Evolutionary conservation across 2,329 filamentous ascomycete genomes (phyloP).

Genomic region (Aspergillus intermedius): DNA sequence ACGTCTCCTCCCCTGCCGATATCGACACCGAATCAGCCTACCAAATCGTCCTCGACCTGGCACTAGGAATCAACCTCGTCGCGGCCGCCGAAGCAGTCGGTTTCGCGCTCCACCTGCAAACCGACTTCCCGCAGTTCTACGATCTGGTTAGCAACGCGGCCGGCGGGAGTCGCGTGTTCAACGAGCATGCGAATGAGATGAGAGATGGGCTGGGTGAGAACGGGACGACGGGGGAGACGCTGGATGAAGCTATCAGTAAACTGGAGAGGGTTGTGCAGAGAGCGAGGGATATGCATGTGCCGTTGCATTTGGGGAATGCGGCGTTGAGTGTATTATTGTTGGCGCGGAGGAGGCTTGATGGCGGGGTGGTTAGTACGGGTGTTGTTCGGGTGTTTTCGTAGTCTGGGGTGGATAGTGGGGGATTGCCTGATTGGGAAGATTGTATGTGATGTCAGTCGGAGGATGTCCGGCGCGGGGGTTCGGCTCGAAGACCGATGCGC

Average conservation of each 20-base stretch:
- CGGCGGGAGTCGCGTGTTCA: slow-evolving; percentile 42
- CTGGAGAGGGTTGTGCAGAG: slow-evolving; percentile 39
- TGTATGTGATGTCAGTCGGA: slow-evolving; percentile 9
- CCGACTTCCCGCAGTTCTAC: slow-evolving; percentile 41
- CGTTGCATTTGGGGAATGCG: slow-evolving; percentile 32
- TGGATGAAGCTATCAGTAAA: slow-evolving; percentile 33
- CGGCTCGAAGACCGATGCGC: neutral
- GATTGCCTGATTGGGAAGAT: neutral
- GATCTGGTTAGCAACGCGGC: slow-evolving; percentile 44
- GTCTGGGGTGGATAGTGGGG: neutral
- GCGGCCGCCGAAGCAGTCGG: slow-evolving; percentile 44
- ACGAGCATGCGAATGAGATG: slow-evolving; percentile 32
- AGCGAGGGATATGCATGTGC: slow-evolving; percentile 33
- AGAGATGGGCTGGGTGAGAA: slow-evolving; percentile 23
- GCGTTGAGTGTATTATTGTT: slow-evolving; percentile 29
- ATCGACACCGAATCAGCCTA: slow-evolving; percentile 27
- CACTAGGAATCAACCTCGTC: slow-evolving; percentile 44
- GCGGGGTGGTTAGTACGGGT: slow-evolving; percentile 23
- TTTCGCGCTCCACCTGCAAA: slow-evolving; percentile 41
- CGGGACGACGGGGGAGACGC: slow-evolving; percentile 26
- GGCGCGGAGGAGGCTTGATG: slow-evolving; percentile 26
- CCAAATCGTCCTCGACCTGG: slow-evolving; percentile 38
- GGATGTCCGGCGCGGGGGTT: slow-evolving; percentile 8
- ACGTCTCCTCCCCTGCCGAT: slow-evolving; percentile 28
- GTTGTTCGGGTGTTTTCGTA: slow-evolving; percentile 26